Conservation (phyloP, 1,284 basidiomycete species). For the Leucoagaricus sp. region DNA sequence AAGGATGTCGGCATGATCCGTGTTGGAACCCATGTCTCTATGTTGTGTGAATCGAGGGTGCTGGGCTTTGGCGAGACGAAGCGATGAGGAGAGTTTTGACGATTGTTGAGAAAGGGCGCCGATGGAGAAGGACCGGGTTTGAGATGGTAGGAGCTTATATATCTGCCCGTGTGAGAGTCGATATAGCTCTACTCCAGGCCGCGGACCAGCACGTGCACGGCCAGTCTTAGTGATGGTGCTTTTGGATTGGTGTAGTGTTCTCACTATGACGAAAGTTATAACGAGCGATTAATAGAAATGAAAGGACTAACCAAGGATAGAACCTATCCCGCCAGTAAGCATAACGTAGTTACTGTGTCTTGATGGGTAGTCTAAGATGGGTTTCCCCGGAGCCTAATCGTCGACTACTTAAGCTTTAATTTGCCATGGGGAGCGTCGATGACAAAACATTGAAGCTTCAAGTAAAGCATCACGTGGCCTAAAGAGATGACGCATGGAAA, state of each 20-base stretch:
- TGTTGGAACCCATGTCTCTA: conserved; percentile 21
- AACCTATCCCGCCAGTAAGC: background rate
- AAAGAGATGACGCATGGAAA: too few species aligned
- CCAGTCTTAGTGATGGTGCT: conserved; percentile 1
- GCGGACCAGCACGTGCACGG: conserved; percentile 15
- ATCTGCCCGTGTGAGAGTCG: background rate
- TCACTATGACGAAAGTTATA: background rate
- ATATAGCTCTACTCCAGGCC: background rate
- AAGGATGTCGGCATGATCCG: conserved; percentile 60
- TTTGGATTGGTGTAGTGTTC: background rate
- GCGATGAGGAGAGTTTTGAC: background rate
- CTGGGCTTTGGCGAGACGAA: background rate
- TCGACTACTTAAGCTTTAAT: too few species aligned
- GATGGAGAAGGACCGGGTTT: background rate
- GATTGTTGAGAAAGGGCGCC: background rate
- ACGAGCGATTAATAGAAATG: background rate
- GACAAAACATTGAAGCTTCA: too few species aligned
- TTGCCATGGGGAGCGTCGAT: too few species aligned
- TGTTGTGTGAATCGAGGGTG: background rate
- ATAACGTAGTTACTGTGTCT: too few species aligned
- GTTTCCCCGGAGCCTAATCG: too few species aligned
- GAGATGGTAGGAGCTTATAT: background rate
- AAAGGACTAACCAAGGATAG: background rate
- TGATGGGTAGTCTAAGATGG: too few species aligned
- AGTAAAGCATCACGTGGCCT: too few species aligned